Base-by-base conservation (phyloP, 164 flowering plant genomes). In the Aristolochia californica region DNA sequence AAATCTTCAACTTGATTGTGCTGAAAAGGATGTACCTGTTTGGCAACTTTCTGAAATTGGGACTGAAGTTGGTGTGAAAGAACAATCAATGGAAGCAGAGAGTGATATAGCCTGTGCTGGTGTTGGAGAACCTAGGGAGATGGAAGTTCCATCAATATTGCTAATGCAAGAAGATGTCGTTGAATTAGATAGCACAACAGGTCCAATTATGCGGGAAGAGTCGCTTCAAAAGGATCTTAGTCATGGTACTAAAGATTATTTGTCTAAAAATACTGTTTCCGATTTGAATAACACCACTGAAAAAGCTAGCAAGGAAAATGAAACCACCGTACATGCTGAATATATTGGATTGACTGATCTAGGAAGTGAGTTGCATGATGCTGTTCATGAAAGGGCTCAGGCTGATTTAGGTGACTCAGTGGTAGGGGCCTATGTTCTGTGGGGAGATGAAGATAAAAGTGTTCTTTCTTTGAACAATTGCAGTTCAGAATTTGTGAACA, bases 401-500 rank as follows among this genome's bases (percentile, higher is more conserved):
- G 21, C 7, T 23, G 68, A 61, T 50, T 58, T 57, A 22, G 17
- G 43, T 62, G 60, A 62, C 23, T 28, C 34, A 58, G 24, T 27
- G 12, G 62, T 27, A 48, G 45, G 34, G 40, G 40, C 40, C 24
- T 40, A 50, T 34, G 40, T 21, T 18, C 49, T 38, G 17, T 54
- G 43, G n/a, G 67, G 52, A 57, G 38, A 52, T 54, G 49, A 12
- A 30, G 62, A 61, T 17, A 62, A 48, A 43, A 27, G 1, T 45
- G 26, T 45, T 26, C 30, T 24, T 18, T 30, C 50, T 43, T 1
- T 27, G 40, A 30, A 21, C 17, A 17, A 22, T 18, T 48, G 24
- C 16, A 23, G 28, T n/a, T 44, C 62, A 60, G 70, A 64, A 52
- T 65, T 34, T 64, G 67, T 28, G 13, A 56, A 15, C 18, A 15